Conservation (phyloP, 148 eudicot genomes). For the Pouteria glomerata region DNA sequence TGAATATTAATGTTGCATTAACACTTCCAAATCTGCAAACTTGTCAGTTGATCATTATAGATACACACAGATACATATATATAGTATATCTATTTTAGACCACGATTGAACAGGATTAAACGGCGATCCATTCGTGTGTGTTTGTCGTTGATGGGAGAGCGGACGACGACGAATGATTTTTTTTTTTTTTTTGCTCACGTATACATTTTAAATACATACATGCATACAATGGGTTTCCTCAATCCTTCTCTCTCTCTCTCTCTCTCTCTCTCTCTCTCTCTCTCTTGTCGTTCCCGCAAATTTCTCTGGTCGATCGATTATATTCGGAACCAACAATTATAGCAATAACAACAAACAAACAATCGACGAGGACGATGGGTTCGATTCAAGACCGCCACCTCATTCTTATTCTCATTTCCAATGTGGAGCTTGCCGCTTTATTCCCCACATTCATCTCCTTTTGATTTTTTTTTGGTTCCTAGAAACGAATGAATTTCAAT, state of each 20-base stretch:
- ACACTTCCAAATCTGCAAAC: no score
- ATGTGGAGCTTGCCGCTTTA: not conserved
- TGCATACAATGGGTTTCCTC: not conserved
- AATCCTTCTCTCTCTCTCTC: conserved; percentile 1
- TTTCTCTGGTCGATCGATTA: conserved; percentile 12
- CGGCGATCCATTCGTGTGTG: conserved; percentile 21
- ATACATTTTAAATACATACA: no score
- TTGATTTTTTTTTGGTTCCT: not conserved
- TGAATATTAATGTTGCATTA: no score
- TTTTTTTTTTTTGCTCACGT: not conserved
- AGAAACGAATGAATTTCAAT: not conserved
- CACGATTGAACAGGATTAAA: conserved; percentile 15
- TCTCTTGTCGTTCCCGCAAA: conserved; percentile 4
- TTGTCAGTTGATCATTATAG: no score
- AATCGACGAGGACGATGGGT: not conserved
- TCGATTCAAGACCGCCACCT: not conserved
- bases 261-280: not conserved
- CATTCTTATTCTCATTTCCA: not conserved
- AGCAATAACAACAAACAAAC: not conserved
- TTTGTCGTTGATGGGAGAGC: conserved; percentile 3
- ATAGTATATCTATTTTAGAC: no score
- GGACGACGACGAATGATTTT: conserved; percentile 14
- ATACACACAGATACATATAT: no score
- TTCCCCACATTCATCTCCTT: not conserved
- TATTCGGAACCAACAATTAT: conserved; percentile 8